Percentiles rank a stretch among this genome's conserved stretches.
These are phyloP conservation scores for Grifola frondosa DNA, from an alignment of 1,284 basidiomycete species.

Conservation along the genomic window DNA sequence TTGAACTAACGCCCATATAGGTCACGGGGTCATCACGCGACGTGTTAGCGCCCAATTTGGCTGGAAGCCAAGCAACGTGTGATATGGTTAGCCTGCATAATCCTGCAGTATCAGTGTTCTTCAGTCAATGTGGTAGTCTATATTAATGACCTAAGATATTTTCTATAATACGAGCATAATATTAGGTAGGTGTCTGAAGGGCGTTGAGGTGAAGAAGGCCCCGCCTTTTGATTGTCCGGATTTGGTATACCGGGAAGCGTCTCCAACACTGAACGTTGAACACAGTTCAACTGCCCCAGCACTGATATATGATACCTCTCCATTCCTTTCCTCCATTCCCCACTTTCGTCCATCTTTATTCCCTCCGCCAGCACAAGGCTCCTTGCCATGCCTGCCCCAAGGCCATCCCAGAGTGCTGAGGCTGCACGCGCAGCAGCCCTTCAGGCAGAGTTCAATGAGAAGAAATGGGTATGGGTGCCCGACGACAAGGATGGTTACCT, in stretches of 20 bases:
- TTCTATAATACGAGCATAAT: no score
- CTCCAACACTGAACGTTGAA: slow-evolving; percentile 4
- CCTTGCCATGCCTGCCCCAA: slow-evolving; percentile 48
- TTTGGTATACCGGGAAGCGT: slow-evolving; percentile 19
- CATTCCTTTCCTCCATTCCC: background rate
- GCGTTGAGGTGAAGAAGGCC: background rate
- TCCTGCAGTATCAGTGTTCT: no score
- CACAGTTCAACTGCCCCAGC: slow-evolving; percentile 3
- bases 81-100: no score
- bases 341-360: background rate
- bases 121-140: no score
- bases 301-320: background rate
- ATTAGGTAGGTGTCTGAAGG: no score
- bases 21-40: no score
- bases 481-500: slow-evolving; percentile 89
- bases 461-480: slow-evolving; percentile 97
- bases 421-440: slow-evolving; percentile 80
- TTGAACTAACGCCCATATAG: no score
- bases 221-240: slow-evolving; percentile 6
- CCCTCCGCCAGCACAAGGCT: background rate
- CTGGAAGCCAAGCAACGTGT: no score
- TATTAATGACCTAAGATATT: no score
- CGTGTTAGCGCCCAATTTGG: no score
- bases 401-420: slow-evolving; percentile 65
- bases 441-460: slow-evolving; percentile 94